Evolutionary conservation across 1,284 basidiomycete species (phyloP), one percentile per base, ranked within the genome.

Genomic region (Austroboletus niveus): DNA sequence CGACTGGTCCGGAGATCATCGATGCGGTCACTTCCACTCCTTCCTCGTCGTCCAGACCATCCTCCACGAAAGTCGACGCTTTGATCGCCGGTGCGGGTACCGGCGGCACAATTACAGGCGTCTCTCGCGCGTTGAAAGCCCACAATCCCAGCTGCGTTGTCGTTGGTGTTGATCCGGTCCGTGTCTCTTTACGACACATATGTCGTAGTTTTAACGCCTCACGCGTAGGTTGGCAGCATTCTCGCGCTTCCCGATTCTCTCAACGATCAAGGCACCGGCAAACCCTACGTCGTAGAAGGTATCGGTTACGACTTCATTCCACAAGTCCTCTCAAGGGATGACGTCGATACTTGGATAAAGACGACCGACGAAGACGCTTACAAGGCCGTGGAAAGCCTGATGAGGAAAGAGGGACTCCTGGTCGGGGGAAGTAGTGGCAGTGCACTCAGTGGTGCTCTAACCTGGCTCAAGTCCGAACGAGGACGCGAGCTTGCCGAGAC

Each of bases 261-360:
- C 42, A 92, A 90, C 62, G 73, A 71, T 14, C 75, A 76, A 1
- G 52, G 47, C 22, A 72, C 77, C 36, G 84, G 85, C 2, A 69
- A 73, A 8, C 70, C 76, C 44, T 99, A 98, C 68, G 72, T 87
- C 56, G 84, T 98, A 14, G 95, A 98, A 69, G 95, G 95, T 10
- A 98, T 98, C 53, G 95, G 95, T 15, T 94, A 94, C 62, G 94
- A 97, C 68, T 97, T 97, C 67, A 70, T 94, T 49, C 94, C 94
- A 0, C 80, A 88, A 35, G 93, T 94, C 3, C 77, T 94, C 24
- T 78, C 80, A 31, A 82, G 83, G 48, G 73, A 77, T 7, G 61
- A 58, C 36, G 72, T 92, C 47, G 81, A 94, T 62, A 57, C 69
- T 17, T 98, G 96, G 96, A 69, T 93, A 61, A 98, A 98, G 80